Evolutionary conservation across 257 asterid genomes (phyloP).

Genomic region (Solanum clarkiae): DNA sequence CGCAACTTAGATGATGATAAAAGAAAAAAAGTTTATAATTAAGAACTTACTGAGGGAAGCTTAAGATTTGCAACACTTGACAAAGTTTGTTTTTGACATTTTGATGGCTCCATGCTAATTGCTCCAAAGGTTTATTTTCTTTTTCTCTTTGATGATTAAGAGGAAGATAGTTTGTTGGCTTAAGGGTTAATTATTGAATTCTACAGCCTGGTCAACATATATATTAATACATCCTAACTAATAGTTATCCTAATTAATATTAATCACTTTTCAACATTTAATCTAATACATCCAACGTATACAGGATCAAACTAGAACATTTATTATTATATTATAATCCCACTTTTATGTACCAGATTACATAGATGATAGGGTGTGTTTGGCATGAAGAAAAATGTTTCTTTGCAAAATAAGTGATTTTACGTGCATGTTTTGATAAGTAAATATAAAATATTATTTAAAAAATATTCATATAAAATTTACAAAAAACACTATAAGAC

Average conservation of each 20-base stretch:
- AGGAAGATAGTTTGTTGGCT: not conserved
- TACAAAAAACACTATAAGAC: not conserved
- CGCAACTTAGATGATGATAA: not conserved
- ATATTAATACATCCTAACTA: not conserved
- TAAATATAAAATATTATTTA: not conserved
- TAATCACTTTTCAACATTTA: not conserved
- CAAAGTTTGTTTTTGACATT: not conserved
- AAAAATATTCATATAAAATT: not conserved
- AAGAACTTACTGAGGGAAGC: conserved; percentile 9
- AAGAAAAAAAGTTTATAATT: not conserved
- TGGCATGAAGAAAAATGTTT: not conserved
- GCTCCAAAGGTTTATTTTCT: not conserved
- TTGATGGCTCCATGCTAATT: not conserved
- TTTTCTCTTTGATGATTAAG: not conserved
- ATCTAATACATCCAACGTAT: not conserved
- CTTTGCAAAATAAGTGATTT: not conserved
- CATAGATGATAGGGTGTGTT: not conserved
- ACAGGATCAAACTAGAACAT: not conserved
- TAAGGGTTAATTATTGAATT: not conserved
- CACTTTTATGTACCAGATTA: not conserved
- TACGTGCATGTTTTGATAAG: not conserved
- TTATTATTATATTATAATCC: not conserved
- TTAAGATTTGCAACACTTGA: conserved; percentile 12
- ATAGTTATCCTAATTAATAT: not conserved
- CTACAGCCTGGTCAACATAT: not conserved